phyloP scores from a whole-genome alignment of 345 rosid species.

The Populus deltoides region DNA sequence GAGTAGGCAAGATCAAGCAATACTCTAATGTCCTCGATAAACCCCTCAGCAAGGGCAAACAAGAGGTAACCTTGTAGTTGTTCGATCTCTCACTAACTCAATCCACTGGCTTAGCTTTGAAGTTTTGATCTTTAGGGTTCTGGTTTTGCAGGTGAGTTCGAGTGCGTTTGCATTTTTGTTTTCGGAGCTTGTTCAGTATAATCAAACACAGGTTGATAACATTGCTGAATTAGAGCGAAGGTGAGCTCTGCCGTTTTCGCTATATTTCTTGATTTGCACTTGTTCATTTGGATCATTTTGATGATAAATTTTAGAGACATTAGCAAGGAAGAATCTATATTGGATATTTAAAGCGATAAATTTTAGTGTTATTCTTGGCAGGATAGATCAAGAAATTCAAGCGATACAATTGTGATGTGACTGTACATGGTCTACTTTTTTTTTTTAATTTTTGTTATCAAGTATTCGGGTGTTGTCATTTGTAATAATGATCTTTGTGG shows the following conservation, averaged over 20 bases:
- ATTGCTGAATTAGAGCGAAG: conserved; percentile 91
- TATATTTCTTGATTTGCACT: neutral
- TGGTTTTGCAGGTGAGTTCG: conserved; percentile 36
- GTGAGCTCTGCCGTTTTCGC: conserved; percentile 28
- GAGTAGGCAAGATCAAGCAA: conserved; percentile 91
- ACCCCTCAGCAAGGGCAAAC: conserved; percentile 97
- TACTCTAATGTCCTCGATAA: conserved; percentile 91
- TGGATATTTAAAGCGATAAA: neutral
- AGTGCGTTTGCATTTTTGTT: conserved; percentile 52
- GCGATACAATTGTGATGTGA: neutral
- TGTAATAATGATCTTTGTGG: conserved; percentile 1
- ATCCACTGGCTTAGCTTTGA: neutral
- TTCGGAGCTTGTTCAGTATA: conserved; percentile 93
- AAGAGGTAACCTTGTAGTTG: conserved; percentile 56
- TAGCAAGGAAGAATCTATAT: too few species aligned
- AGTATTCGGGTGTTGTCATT: neutral
- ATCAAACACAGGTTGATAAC: conserved; percentile 95
- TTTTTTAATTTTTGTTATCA: neutral
- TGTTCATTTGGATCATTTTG: neutral
- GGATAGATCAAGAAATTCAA: neutral
- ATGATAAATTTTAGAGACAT: neutral
- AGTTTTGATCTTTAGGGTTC: conserved; percentile 7
- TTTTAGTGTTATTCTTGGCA: neutral
- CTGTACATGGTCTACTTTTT: neutral
- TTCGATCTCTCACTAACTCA: neutral